A percentile compares a stretch with the other conserved stretches of the same genome.
phyloP scores from a whole-genome alignment of 331 rosid species.

The Malus hybrid region DNA sequence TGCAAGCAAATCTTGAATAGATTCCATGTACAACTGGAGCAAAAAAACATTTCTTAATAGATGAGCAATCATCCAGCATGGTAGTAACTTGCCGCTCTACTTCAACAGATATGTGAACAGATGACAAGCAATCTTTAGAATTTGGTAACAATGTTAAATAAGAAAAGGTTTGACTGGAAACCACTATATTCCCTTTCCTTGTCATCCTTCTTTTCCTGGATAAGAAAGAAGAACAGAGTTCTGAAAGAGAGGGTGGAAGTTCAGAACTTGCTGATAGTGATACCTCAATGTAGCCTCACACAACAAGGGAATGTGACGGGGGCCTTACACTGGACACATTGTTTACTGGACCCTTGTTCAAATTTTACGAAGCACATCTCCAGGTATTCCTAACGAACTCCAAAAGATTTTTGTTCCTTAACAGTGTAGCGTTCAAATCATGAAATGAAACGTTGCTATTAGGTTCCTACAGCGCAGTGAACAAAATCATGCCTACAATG shows the following conservation, averaged over 20 bases:
- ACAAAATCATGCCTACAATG: not conserved
- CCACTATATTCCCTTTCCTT: not conserved
- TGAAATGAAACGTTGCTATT: not conserved
- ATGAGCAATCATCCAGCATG: not conserved
- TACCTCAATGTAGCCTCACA: not conserved
- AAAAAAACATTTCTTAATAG: not conserved
- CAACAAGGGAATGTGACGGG: not conserved
- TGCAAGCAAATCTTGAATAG: slow-evolving; percentile 63
- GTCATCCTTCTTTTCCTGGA: not conserved
- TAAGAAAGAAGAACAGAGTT: not conserved
- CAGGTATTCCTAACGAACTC: not conserved
- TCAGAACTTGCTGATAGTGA: not conserved
- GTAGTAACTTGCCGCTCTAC: not conserved
- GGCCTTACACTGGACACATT: not conserved
- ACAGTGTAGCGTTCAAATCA: not conserved
- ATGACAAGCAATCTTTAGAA: not conserved
- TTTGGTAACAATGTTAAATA: not conserved
- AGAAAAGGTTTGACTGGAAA: not conserved
- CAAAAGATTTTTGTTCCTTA: not conserved
- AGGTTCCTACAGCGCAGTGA: not conserved
- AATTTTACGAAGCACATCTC: not conserved
- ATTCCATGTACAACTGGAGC: slow-evolving; percentile 63
- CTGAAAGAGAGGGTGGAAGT: not conserved
- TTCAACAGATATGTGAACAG: not conserved
- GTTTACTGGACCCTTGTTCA: no score